phyloP scores from a whole-genome alignment of 2,329 filamentous ascomycete genomes.

The Botrytis deweyae region DNA sequence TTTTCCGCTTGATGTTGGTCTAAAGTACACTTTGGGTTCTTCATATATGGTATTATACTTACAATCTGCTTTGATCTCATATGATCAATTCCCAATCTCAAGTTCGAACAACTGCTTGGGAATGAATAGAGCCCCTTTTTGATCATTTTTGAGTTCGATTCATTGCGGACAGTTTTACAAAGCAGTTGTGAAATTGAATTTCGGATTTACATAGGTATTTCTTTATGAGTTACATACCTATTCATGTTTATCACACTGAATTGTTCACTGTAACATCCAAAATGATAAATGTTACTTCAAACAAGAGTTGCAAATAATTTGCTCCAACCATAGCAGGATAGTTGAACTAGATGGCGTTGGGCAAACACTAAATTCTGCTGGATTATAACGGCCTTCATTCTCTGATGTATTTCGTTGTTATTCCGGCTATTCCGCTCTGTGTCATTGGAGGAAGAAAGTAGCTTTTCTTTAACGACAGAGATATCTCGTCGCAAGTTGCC shows the following conservation, averaged over 20 bases:
- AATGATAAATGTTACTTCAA: not conserved
- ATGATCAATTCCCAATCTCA: not conserved
- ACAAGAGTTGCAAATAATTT: not conserved
- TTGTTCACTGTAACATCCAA: not conserved
- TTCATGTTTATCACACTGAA: too few species aligned
- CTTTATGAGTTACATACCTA: accelerated
- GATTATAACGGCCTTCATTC: too few species aligned
- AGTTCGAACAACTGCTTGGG: not conserved
- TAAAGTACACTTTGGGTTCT: accelerated
- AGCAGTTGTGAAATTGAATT: not conserved
- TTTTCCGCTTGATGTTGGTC: not conserved
- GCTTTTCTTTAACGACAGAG: not conserved
- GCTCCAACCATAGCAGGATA: not conserved
- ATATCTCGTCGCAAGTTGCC: not conserved
- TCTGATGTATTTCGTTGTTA: not conserved
- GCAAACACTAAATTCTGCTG: not conserved
- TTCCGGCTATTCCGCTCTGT: not conserved
- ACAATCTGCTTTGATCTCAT: not conserved
- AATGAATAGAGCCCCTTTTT: not conserved
- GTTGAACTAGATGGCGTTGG: not conserved
- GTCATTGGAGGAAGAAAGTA: not conserved
- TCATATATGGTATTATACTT: too few species aligned
- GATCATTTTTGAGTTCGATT: not conserved
- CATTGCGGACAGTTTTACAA: not conserved
- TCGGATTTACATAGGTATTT: not conserved